Evolutionary conservation across 164 flowering plant species (phyloP).

Genomic region (Nymphaea colorata): DNA sequence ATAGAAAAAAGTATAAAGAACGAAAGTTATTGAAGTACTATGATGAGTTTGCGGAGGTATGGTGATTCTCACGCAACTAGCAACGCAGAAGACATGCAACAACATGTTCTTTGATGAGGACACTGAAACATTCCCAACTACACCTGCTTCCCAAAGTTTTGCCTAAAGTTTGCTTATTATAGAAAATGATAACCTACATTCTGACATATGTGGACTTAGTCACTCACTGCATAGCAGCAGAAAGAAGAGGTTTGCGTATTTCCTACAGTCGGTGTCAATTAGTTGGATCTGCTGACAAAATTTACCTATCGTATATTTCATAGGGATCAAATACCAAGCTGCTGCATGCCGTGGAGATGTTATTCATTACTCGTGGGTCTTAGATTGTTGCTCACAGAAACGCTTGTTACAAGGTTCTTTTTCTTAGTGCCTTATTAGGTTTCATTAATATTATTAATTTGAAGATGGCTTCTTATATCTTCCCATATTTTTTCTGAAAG

Average conservation of each 20-base stretch:
- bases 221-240: slow-evolving; percentile 88
- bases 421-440: neutral
- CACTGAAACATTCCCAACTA: too few species aligned
- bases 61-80: too few species aligned
- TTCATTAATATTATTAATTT: too few species aligned
- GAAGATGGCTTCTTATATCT: neutral
- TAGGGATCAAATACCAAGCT: slow-evolving; percentile 91
- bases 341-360: slow-evolving; percentile 80
- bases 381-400: slow-evolving; percentile 73
- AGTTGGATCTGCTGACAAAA: neutral
- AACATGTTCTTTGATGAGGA: too few species aligned
- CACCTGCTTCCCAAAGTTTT: too few species aligned
- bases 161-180: too few species aligned
- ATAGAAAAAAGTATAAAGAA: too few species aligned
- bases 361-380: slow-evolving; percentile 79
- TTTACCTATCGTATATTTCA: neutral
- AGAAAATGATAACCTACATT: too few species aligned
- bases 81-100: too few species aligned
- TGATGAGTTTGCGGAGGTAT: too few species aligned
- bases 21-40: too few species aligned
- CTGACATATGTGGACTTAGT: too few species aligned
- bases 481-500: slow-evolving; percentile 18
- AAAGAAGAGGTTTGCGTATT: slow-evolving; percentile 48
- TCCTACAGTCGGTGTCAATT: neutral
- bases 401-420: slow-evolving; percentile 26